Percentiles rank a stretch among this genome's conserved stretches.
Conservation (phyloP, 202 grass and related monocot genomes). For the Carex sylvatica region DNA sequence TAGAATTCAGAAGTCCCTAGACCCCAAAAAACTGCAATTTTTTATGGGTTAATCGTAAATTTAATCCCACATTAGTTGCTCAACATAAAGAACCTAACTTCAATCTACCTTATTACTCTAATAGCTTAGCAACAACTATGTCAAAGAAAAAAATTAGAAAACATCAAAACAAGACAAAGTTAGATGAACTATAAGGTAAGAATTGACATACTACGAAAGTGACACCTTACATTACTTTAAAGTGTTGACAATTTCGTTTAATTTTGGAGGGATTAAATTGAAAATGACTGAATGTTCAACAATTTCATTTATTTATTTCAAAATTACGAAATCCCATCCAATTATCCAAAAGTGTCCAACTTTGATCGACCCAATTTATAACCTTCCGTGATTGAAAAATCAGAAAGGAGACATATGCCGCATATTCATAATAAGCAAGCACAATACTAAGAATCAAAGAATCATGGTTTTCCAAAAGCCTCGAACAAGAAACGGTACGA, state of each 20-base stretch:
- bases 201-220: slow-evolving; percentile 5
- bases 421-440: not conserved
- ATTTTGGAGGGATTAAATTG: not conserved
- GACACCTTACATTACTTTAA: not conserved
- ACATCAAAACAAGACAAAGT: slow-evolving; percentile 6
- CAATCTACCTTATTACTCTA: not conserved
- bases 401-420: not conserved
- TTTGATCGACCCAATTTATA: not conserved
- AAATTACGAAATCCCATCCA: slow-evolving; percentile 6
- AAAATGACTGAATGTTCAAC: not conserved
- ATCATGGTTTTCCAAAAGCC: not conserved
- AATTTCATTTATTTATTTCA: not conserved
- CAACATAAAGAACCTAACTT: not conserved
- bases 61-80: not conserved
- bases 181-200: not conserved
- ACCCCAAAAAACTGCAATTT: not conserved
- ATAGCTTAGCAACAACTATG: not conserved
- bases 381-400: not conserved
- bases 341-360: not conserved
- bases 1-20: not conserved
- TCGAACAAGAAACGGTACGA: not conserved
- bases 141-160: not conserved
- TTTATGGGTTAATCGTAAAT: slow-evolving; percentile 4
- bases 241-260: not conserved
- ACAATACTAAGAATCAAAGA: not conserved